Conservation (phyloP, 2,329 filamentous ascomycete species). For the Colletotrichum sansevieriae region DNA sequence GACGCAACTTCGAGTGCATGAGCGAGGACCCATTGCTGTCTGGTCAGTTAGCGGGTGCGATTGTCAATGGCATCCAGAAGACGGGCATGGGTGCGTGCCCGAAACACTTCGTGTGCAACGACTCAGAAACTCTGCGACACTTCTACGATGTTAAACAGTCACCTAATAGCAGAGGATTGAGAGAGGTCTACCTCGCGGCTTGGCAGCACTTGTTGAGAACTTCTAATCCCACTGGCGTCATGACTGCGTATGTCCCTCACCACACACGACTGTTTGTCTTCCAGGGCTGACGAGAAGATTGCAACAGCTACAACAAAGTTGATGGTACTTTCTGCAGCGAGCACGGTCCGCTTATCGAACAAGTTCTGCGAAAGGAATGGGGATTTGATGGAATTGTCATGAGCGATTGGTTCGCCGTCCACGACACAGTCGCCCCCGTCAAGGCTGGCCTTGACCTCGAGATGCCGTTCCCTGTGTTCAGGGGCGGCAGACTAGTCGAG, state of each 20-base stretch:
- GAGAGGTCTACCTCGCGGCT: slow-evolving; percentile 44
- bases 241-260: slow-evolving; percentile 39
- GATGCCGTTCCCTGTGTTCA: slow-evolving; percentile 47
- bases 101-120: slow-evolving; percentile 57
- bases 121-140: slow-evolving; percentile 45
- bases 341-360: slow-evolving; percentile 40
- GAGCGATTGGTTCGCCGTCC: slow-evolving; percentile 52
- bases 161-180: slow-evolving; percentile 30
- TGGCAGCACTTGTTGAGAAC: slow-evolving; percentile 43
- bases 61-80: slow-evolving; percentile 55
- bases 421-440: slow-evolving; percentile 48
- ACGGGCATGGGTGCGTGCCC: slow-evolving; percentile 52
- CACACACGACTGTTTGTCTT: too few species aligned
- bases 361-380: slow-evolving; percentile 51
- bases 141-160: slow-evolving; percentile 41
- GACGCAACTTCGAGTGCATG: slow-evolving; percentile 59
- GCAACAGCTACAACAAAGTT: slow-evolving; percentile 47
- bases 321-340: slow-evolving; percentile 45
- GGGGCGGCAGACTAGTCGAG: slow-evolving; percentile 42
- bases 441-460: slow-evolving; percentile 51
- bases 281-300: background rate
- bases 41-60: slow-evolving; percentile 55
- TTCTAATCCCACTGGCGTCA: slow-evolving; percentile 38
- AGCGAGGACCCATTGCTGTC: slow-evolving; percentile 59
- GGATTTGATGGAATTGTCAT: slow-evolving; percentile 51